Evolutionary conservation across 805 yeast species (phyloP).

Genomic region (Candida hungchunana): DNA sequence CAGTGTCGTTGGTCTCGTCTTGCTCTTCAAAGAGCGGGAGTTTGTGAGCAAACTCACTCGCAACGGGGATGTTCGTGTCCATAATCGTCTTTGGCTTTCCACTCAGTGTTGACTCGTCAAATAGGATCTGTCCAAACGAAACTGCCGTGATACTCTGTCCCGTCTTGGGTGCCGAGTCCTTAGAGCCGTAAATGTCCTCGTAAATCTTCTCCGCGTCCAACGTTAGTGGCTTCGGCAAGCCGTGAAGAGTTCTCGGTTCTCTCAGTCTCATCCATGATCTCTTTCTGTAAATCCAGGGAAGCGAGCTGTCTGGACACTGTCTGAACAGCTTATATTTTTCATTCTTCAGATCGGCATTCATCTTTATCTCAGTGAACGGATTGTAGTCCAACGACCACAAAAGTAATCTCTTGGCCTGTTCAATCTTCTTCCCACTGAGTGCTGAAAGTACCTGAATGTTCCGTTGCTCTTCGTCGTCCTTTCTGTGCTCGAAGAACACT

Average conservation of each 20-base stretch:
- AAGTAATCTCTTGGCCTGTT: constrained; percentile 22
- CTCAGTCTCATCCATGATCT: constrained; percentile 21
- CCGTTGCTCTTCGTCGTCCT: constrained; percentile 4
- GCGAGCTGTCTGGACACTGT: constrained; percentile 13
- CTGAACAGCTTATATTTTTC: constrained; percentile 7
- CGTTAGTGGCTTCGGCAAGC: constrained; percentile 1
- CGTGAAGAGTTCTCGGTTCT: constrained; percentile 13
- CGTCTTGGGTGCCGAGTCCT: background rate
- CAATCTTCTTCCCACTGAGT: constrained; percentile 17
- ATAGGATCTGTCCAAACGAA: constrained; percentile 22
- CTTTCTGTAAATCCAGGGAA: constrained; percentile 26
- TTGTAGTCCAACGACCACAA: constrained; percentile 26
- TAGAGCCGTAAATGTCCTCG: constrained; percentile 8
- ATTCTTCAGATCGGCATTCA: constrained; percentile 12
- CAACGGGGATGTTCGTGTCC: constrained; percentile 22
- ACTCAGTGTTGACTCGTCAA: constrained; percentile 8
- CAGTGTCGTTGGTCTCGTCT: constrained; percentile 12
- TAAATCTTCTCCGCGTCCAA: constrained; percentile 12
- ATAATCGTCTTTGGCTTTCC: constrained; percentile 10
- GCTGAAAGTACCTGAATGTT: constrained; percentile 18
- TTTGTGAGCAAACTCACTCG: constrained; percentile 13
- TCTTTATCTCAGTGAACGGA: constrained; percentile 16
- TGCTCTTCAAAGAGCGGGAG: constrained; percentile 17
- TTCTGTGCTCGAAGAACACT: constrained; percentile 19
- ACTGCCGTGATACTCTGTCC: constrained; percentile 21